Percentiles rank a stretch among this genome's conserved stretches.
Evolutionary conservation across 2,329 filamentous ascomycete species (phyloP).

Genomic region (Neopestalotiopsis sp.): DNA sequence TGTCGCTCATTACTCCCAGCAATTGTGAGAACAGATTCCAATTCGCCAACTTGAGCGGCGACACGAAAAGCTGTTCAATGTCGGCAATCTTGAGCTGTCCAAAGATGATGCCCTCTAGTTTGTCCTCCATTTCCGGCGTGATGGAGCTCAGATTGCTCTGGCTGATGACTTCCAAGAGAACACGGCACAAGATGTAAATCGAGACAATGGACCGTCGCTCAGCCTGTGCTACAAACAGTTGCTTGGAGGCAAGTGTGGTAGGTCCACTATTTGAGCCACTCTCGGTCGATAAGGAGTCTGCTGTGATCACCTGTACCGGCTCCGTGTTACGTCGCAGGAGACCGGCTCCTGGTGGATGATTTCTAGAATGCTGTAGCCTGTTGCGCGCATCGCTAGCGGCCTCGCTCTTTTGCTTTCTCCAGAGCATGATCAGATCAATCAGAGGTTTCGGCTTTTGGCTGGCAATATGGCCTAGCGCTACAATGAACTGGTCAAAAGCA

Average conservation of each 20-base stretch:
- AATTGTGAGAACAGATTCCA: constrained; percentile 95
- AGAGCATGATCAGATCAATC: constrained; percentile 97
- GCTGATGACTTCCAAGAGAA: constrained; percentile 90
- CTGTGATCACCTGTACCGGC: constrained; percentile 57
- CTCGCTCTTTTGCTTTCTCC: constrained; percentile 96
- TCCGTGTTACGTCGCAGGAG: constrained; percentile 78
- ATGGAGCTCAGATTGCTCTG: constrained; percentile 85
- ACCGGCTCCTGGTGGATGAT: constrained; percentile 46
- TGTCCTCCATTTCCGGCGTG: constrained; percentile 89
- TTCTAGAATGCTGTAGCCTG: constrained; percentile 60
- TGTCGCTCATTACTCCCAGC: constrained; percentile 93
- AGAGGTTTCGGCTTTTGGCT: constrained; percentile 92
- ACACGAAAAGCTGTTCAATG: constrained; percentile 77
- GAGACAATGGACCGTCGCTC: constrained; percentile 93
- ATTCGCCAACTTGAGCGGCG: constrained; percentile 86
- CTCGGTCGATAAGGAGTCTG: constrained; percentile 32
- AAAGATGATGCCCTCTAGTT: constrained; percentile 94
- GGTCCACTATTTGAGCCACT: constrained; percentile 40
- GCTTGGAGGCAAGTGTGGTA: constrained; percentile 53
- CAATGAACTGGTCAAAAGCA: constrained; percentile 91
- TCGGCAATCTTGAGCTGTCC: constrained; percentile 91
- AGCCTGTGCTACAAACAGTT: constrained; percentile 77
- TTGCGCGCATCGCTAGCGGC: constrained; percentile 73
- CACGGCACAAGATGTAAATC: constrained; percentile 93
- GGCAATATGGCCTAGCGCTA: constrained; percentile 91